Evolutionary conservation across 1,139 yeast genomes (phyloP).

Genomic region (Zygotorulaspora mrakii): DNA sequence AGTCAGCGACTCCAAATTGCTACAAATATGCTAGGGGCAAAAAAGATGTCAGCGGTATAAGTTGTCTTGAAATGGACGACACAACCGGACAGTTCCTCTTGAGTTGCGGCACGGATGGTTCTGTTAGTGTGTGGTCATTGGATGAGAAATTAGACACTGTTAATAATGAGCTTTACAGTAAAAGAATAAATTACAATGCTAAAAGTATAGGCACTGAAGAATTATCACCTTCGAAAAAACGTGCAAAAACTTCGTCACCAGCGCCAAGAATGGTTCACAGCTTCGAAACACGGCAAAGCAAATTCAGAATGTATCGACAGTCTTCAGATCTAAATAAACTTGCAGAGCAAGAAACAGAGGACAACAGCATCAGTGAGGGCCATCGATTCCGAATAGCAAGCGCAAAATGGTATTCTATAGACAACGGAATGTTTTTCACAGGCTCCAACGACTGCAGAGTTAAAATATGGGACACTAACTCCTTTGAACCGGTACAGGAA

Average conservation of each 20-base stretch:
- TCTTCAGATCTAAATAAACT: constrained; percentile 25
- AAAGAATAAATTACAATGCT: constrained; percentile 20
- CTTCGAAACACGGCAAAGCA: constrained; percentile 25
- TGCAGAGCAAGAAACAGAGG: constrained; percentile 3
- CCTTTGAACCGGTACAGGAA: constrained; percentile 58
- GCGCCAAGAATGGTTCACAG: constrained; percentile 26
- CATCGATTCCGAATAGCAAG: constrained; percentile 74
- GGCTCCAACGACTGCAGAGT: constrained; percentile 77
- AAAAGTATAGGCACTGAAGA: constrained; percentile 29
- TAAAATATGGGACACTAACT: constrained; percentile 78
- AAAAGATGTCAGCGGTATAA: constrained; percentile 36
- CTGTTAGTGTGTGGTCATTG: constrained; percentile 61
- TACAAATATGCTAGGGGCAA: constrained; percentile 12
- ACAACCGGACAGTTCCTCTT: constrained; percentile 47
- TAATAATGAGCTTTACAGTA: constrained; percentile 19
- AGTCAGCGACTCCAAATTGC: constrained; percentile 13
- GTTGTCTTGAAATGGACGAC: constrained; percentile 61
- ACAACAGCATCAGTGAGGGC: constrained; percentile 7
- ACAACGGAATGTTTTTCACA: constrained; percentile 79
- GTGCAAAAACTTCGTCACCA: constrained; percentile 5
- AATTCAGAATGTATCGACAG: constrained; percentile 44
- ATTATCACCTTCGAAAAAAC: constrained; percentile 10
- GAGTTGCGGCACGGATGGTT: constrained; percentile 76
- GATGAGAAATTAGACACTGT: constrained; percentile 25
- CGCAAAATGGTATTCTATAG: constrained; percentile 85